These are phyloP conservation scores for Blastosporella zonata DNA, from an alignment of 1,284 basidiomycete genomes.

Conservation along the genomic window DNA sequence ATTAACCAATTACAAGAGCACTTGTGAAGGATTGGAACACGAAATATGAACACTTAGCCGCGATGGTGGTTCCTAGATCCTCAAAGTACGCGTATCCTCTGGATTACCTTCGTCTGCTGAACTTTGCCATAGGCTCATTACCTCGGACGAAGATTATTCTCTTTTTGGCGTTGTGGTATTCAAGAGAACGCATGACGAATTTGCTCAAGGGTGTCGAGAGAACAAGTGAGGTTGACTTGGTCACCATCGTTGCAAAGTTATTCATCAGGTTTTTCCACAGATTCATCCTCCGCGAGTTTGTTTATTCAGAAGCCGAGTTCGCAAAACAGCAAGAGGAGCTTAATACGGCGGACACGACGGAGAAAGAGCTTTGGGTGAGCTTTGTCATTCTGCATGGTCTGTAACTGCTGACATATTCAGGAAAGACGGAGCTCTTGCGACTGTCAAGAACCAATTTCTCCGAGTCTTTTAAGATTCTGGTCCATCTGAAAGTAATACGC, in stretches of 20 bases:
- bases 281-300: constrained; percentile 92
- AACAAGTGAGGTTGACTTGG: constrained; percentile 65
- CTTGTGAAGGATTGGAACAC: constrained; percentile 84
- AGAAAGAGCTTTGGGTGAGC: constrained; percentile 96
- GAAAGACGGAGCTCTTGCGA: constrained; percentile 89
- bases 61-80: constrained; percentile 96
- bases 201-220: constrained; percentile 92
- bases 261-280: constrained; percentile 29
- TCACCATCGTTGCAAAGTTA: not conserved
- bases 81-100: constrained; percentile 52
- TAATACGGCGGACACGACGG: constrained; percentile 76
- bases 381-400: not conserved
- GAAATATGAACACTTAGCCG: constrained; percentile 85
- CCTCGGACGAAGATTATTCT: constrained; percentile 86
- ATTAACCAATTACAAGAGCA: constrained; percentile 52
- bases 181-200: constrained; percentile 89
- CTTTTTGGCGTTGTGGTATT: constrained; percentile 91
- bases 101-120: constrained; percentile 9
- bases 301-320: constrained; percentile 86
- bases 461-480: constrained; percentile 92
- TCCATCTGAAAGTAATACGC: constrained; percentile 91
- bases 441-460: constrained; percentile 95
- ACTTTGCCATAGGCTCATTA: constrained; percentile 47
- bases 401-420: constrained; percentile 1
- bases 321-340: constrained; percentile 84